Evolutionary conservation across 208 protist genomes (phyloP), one percentile per base, ranked within the genome.

Genomic region (Acanthamoeba rhysodes): DNA sequence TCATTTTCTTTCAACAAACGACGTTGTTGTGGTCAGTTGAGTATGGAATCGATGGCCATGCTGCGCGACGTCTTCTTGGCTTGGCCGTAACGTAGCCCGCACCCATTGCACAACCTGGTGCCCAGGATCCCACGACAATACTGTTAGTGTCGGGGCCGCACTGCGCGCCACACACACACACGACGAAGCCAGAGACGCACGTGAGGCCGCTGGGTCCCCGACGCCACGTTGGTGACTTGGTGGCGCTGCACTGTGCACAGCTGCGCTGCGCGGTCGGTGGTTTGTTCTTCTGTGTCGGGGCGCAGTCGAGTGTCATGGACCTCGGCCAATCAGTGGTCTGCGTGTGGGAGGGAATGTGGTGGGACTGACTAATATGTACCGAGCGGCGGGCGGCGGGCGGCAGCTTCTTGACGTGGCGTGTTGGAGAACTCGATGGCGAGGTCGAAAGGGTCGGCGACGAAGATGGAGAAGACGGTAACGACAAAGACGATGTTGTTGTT

Each of bases 21-120:
- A n/a, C n/a, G n/a, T n/a, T n/a, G 41, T 45, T 20, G 45, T 37
- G 22, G 5, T 88, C 50, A 88, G 50, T 88, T 88, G 5, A 88
- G 32, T 20, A 88, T 24, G 4, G 80, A 88, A 12, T 5, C 7
- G 50, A 88, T 57, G 22, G n/a, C 5, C 80, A 88, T 88, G 53
- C 53, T 64, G 2, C 80, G 45, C 20, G 29, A 16, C n/a, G 7
- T n/a, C 50, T 45, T 57, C 80, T 88, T 88, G 20, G 80, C 80
- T n/a, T 88, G 80, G 22, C 50, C 53, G 80, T 88, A 88, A 27
- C 80, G 45, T 18, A 88, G 48, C 7, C 80, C 80, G 45, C 80
- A 88, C 4, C 50, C n/a, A 45, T 88, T 88, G 53, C 80, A 88
- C 45, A 88, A n/a, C 48, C 80, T 88, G 53, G 64, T 34, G n/a